Base-by-base conservation (phyloP, 2,329 filamentous ascomycete species). In the Xylaria sp. region DNA sequence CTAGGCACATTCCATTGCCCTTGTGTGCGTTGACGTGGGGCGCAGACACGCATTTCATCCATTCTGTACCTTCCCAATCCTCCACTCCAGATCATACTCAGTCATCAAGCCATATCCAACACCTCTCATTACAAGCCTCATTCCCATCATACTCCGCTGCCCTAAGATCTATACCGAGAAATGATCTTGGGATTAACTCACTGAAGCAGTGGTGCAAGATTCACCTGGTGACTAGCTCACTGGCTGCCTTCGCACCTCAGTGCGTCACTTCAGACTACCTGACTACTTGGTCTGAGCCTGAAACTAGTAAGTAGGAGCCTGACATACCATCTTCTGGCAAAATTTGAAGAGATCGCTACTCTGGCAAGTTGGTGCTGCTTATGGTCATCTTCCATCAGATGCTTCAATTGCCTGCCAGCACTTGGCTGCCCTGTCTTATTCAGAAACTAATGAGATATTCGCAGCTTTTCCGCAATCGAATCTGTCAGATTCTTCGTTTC, bases 281-380 rank as follows among this genome's bases (percentile, higher is more conserved):
- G 18, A 27, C 54, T 55, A 13, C 13, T 62, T 50, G 4, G 25
- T 44, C 55, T 53, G 0, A 35, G 16, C 18, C 18, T 48, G 27
- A 1, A 37, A 25, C 16, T 16, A 25, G 67, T 69, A 66, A 66
- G 67, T 29, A 59, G 32, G 12, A 10, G 16, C n/a, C 18, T 25
- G 2, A n/a, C 21, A 32, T 42, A n/a, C 16, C 12, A 44, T 51
- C n/a, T 23, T 47, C 37, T 18, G 40, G 37, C 1, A 12, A 16
- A n/a, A 16, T 37, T 23, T 16, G 6, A 29, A 8, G 2, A 35
- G 5, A 21, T 59, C 21, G 2, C 29, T 29, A 13, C 8, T 42
- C 12, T 13, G 12, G 18, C n/a, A 16, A 8, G 23, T 13, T 60
- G 18, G n/a, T 53, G 59, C n/a, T 64, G 25, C 12, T 27, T 1